These are phyloP conservation scores for Juncus inflexus DNA, from an alignment of 176 grass and related monocot genomes.

Conservation along the genomic window DNA sequence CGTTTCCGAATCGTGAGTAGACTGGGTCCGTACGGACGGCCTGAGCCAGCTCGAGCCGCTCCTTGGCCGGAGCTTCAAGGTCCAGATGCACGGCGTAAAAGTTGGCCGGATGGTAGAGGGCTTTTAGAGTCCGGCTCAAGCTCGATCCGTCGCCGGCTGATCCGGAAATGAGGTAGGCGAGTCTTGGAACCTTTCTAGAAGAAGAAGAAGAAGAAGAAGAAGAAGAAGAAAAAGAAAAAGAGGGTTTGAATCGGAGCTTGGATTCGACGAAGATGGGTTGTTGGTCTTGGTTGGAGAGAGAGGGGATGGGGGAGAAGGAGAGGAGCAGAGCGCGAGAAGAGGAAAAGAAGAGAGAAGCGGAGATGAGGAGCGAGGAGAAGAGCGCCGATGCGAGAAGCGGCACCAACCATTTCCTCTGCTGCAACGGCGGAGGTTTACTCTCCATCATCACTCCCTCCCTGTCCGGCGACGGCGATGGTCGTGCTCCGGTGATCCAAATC, in stretches of 20 bases:
- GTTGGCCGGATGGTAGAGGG: conserved; percentile 71
- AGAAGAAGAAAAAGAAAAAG: background rate
- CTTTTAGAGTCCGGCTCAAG: conserved; percentile 60
- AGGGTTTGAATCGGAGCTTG: conserved; percentile 38
- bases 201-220: background rate
- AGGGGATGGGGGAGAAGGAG: conserved; percentile 58
- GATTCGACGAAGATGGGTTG: conserved; percentile 72
- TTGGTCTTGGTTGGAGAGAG: conserved; percentile 34
- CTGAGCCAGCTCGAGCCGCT: conserved; percentile 55
- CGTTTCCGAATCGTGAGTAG: conserved; percentile 60
- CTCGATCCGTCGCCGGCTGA: conserved; percentile 60
- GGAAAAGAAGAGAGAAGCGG: conserved; percentile 63
- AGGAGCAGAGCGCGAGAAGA: conserved; percentile 67
- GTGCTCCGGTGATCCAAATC: conserved; percentile 42
- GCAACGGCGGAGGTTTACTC: conserved; percentile 23
- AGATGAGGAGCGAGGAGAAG: conserved; percentile 65
- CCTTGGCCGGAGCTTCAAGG: conserved; percentile 59
- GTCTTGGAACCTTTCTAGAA: conserved; percentile 36
- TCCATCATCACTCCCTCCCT: conserved; percentile 9
- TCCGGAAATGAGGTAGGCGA: conserved; percentile 81
- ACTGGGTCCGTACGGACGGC: conserved; percentile 40
- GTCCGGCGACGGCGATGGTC: conserved; percentile 26
- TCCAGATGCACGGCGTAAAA: conserved; percentile 76
- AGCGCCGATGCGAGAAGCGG: conserved; percentile 69
- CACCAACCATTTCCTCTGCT: conserved; percentile 66